Conservation (phyloP, 495 filamentous ascomycete species). For the Annulohypoxylon nitens region DNA sequence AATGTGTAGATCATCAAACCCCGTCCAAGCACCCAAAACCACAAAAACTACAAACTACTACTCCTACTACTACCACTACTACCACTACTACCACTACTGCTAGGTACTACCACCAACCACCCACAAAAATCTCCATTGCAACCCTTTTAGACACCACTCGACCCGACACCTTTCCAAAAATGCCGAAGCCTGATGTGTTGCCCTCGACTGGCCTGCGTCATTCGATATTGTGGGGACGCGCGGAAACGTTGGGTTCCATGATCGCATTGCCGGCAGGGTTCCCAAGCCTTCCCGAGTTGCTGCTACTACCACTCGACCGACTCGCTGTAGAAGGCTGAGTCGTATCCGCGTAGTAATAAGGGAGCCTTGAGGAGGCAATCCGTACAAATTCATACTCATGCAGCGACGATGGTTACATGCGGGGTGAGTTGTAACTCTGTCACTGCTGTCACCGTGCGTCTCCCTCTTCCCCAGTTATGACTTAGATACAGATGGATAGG, state of each 20-base stretch:
- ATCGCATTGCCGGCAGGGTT: conserved; percentile 20
- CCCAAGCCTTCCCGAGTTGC: neutral
- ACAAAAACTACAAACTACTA: neutral
- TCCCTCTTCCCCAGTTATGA: neutral
- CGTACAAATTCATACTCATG: conserved; percentile 9
- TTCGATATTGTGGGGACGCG: conserved; percentile 20
- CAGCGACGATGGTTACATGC: neutral
- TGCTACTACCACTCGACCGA: conserved; percentile 39
- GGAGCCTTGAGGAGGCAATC: neutral
- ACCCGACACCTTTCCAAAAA: neutral
- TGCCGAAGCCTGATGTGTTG: conserved; percentile 3
- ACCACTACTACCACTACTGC: neutral
- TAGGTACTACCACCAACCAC: neutral
- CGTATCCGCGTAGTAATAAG: conserved; percentile 12
- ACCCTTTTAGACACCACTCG: neutral
- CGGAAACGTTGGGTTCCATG: conserved; percentile 21
- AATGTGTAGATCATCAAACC: conserved; percentile 1
- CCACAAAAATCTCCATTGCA: neutral
- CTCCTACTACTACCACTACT: neutral
- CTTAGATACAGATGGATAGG: neutral
- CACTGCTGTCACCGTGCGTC: too few relatives aligned
- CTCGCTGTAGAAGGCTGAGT: conserved; percentile 22
- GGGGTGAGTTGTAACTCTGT: neutral
- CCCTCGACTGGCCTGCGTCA: conserved; percentile 28
- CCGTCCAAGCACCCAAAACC: too few relatives aligned